A percentile compares a stretch with the other conserved stretches of the same genome.
Evolutionary conservation across 257 asterid species (phyloP).

Genomic region (Craterostigma plantagineum): DNA sequence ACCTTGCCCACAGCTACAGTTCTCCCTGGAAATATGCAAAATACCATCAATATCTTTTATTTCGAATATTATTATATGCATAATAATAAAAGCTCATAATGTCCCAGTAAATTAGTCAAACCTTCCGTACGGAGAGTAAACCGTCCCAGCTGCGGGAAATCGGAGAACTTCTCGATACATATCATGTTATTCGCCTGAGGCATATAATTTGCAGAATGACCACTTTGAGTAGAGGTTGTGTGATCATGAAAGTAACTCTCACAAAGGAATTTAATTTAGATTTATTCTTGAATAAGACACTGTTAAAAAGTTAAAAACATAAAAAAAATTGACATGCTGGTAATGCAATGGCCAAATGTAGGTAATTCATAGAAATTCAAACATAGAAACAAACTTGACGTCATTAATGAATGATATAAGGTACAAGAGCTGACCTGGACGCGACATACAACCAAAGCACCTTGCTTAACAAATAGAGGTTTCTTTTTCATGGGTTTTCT

Average conservation of each 20-base stretch:
- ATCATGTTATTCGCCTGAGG: conserved; percentile 61
- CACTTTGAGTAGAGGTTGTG: neutral
- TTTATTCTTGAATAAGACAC: too few relatives aligned
- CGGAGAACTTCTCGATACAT: conserved; percentile 62
- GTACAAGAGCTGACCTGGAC: conserved; percentile 39
- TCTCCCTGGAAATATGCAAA: conserved; percentile 32
- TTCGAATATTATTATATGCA: neutral
- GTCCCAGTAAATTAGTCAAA: conserved; percentile 7
- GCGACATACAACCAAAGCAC: conserved; percentile 62
- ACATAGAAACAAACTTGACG: neutral
- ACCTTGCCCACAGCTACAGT: conserved; percentile 62
- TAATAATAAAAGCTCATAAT: neutral
- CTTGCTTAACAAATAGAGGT: conserved; percentile 78
- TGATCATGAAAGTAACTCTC: neutral
- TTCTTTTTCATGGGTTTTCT: conserved; percentile 60
- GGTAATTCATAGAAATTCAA: too few relatives aligned
- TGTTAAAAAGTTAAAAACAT: too few relatives aligned
- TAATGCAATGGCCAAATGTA: too few relatives aligned
- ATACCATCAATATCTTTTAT: conserved; percentile 1
- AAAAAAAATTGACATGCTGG: too few relatives aligned
- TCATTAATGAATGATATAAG: neutral
- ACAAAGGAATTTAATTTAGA: too few relatives aligned
- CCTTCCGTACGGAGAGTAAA: conserved; percentile 97
- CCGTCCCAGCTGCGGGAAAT: conserved; percentile 75
- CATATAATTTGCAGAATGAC: conserved; percentile 6